Conservation (phyloP, 2,329 filamentous ascomycete genomes). For the Pseudogymnoascus pannorum region DNA sequence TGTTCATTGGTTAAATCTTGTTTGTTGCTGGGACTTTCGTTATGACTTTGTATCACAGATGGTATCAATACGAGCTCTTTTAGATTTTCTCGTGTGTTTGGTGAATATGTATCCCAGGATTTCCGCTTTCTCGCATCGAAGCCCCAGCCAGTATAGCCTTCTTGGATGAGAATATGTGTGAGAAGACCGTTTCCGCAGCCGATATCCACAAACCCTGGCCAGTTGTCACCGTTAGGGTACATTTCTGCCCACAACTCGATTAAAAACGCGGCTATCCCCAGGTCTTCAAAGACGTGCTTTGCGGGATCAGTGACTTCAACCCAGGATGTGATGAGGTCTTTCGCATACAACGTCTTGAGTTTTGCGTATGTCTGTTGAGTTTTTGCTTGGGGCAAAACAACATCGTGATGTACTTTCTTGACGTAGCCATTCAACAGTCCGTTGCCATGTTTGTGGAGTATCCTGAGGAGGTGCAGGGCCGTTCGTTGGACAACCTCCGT, state of each 20-base stretch:
- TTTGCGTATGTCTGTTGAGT: slow-evolving; percentile 77
- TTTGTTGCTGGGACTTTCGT: neutral
- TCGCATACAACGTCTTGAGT: slow-evolving; percentile 74
- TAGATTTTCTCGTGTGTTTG: slow-evolving; percentile 40
- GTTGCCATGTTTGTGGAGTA: slow-evolving; percentile 66
- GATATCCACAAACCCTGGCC: slow-evolving; percentile 91
- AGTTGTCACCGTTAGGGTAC: slow-evolving; percentile 51
- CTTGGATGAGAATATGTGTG: slow-evolving; percentile 69
- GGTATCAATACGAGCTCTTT: slow-evolving; percentile 57
- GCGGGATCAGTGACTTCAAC: slow-evolving; percentile 76
- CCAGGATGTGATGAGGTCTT: slow-evolving; percentile 65
- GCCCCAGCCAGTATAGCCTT: slow-evolving; percentile 81
- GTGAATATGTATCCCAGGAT: slow-evolving; percentile 70
- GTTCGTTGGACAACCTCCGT: slow-evolving; percentile 54
- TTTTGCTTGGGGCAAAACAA: slow-evolving; percentile 64
- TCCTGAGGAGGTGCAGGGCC: slow-evolving; percentile 59
- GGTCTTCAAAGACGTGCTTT: slow-evolving; percentile 94
- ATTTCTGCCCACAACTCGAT: slow-evolving; percentile 86
- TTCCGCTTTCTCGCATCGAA: slow-evolving; percentile 85
- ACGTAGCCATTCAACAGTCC: slow-evolving; percentile 59
- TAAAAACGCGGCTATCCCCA: slow-evolving; percentile 84
- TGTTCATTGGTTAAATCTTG: neutral
- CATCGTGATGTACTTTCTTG: slow-evolving; percentile 79
- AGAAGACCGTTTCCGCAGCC: slow-evolving; percentile 92
- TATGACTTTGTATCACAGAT: slow-evolving; percentile 20